Conservation (phyloP, 371 early-diverging fungal species). For the Rhizopus microsporus region DNA sequence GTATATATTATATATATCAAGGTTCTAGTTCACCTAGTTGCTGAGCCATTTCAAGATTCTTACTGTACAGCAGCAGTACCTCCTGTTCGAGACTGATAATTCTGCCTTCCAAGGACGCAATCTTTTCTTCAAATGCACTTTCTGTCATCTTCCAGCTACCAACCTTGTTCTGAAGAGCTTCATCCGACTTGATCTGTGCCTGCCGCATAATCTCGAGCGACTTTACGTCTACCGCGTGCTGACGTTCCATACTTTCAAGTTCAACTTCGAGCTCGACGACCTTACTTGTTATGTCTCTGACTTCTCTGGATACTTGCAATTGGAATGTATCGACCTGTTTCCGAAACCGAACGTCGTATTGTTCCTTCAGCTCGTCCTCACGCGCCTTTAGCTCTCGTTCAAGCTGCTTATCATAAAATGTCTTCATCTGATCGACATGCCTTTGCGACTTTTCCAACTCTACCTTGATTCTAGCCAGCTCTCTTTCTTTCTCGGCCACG, state of each 20-base stretch:
- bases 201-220: not conserved
- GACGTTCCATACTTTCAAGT: slow-evolving; percentile 14
- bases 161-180: not conserved
- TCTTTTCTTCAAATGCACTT: not conserved
- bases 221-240: slow-evolving; percentile 6
- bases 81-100: slow-evolving; percentile 17
- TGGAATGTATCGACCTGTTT: slow-evolving; percentile 8
- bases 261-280: slow-evolving; percentile 26
- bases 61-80: slow-evolving; percentile 20
- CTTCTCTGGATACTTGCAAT: slow-evolving; percentile 24
- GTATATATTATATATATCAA: not conserved
- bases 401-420: slow-evolving; percentile 4
- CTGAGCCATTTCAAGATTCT: slow-evolving; percentile 25
- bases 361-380: slow-evolving; percentile 3
- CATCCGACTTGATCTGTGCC: not conserved
- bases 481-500: slow-evolving; percentile 21
- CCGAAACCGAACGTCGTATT: not conserved
- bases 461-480: slow-evolving; percentile 7
- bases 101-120: slow-evolving; percentile 7
- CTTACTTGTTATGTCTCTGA: slow-evolving; percentile 16
- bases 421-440: slow-evolving; percentile 3
- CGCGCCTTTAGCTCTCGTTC: slow-evolving; percentile 11
- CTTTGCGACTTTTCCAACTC: slow-evolving; percentile 10
- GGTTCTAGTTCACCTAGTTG: slow-evolving; percentile 26
- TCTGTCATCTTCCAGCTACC: slow-evolving; percentile 6